Evolutionary conservation across 768 basidiomycete species (phyloP).

Genomic region (Podaxis sp.): DNA sequence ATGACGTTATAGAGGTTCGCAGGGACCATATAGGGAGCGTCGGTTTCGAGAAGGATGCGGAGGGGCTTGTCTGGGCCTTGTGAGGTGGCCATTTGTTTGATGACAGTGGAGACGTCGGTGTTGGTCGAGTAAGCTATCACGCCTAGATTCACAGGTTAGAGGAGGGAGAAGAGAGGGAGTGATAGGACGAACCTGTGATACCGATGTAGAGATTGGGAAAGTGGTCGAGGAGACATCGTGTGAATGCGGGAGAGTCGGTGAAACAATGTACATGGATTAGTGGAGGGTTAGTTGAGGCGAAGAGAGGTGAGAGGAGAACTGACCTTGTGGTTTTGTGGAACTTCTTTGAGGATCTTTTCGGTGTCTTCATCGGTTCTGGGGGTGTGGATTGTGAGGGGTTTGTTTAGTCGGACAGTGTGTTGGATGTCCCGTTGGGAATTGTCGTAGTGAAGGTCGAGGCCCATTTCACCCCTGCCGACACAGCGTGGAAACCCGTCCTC

Average conservation of each 20-base stretch:
- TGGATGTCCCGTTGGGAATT: constrained; percentile 71
- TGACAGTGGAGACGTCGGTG: constrained; percentile 61
- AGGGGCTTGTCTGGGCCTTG: constrained; percentile 32
- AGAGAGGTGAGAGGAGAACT: not conserved
- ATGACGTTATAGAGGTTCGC: constrained; percentile 65
- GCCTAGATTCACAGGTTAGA: constrained; percentile 35
- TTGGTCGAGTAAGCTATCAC: constrained; percentile 83
- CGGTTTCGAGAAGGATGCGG: constrained; percentile 75
- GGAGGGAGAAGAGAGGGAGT: not conserved
- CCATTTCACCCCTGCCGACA: constrained; percentile 89
- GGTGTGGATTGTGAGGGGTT: constrained; percentile 84
- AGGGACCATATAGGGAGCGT: constrained; percentile 88
- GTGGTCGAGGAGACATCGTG: constrained; percentile 62
- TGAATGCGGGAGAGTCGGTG: constrained; percentile 78
- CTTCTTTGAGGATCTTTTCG: constrained; percentile 72
- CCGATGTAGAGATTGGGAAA: constrained; percentile 86
- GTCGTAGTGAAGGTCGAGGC: constrained; percentile 84
- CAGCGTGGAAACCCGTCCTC: constrained; percentile 82
- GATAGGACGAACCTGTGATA: constrained; percentile 54
- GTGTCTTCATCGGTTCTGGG: constrained; percentile 85
- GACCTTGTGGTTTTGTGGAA: constrained; percentile 70
- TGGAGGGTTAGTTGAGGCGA: not conserved
- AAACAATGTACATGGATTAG: constrained; percentile 89
- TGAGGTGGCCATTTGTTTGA: constrained; percentile 23
- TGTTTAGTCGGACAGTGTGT: constrained; percentile 66